phyloP scores from a whole-genome alignment of 306 rosid genomes.

The Lablab purpureus region DNA sequence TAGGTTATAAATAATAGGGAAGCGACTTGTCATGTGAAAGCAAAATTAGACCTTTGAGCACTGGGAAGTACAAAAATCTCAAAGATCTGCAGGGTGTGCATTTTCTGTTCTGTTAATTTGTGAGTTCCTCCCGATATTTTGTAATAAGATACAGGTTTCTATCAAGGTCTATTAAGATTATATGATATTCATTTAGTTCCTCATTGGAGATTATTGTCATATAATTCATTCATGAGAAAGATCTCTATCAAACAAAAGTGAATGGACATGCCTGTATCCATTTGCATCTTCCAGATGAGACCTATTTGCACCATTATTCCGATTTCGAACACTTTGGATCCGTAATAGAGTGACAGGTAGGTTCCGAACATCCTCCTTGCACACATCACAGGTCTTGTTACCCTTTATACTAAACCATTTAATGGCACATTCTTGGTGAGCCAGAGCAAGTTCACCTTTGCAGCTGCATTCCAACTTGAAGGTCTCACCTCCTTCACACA shows the following conservation, averaged over 20 bases:
- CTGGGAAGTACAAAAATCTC: not conserved
- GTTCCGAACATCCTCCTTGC: constrained; percentile 90
- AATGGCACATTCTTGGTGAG: constrained; percentile 94
- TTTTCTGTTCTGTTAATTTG: not conserved
- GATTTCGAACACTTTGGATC: constrained; percentile 75
- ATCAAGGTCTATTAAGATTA: constrained; percentile 17
- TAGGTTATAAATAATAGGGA: not conserved
- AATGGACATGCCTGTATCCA: constrained; percentile 71
- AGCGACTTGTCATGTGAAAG: not conserved
- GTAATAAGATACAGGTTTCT: not conserved
- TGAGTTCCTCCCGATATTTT: not conserved
- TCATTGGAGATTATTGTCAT: not conserved
- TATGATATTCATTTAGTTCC: constrained; percentile 20
- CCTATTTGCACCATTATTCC: constrained; percentile 59
- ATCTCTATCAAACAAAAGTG: constrained; percentile 19
- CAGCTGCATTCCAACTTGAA: constrained; percentile 99
- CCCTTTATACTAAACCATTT: constrained; percentile 99
- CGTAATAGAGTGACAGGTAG: constrained; percentile 89
- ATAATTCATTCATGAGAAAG: constrained; percentile 18
- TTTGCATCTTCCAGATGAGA: constrained; percentile 61
- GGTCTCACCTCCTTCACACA: constrained; percentile 98
- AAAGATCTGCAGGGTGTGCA: not conserved
- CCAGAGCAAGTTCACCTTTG: constrained; percentile 98
- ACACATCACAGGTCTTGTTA: constrained; percentile 89
- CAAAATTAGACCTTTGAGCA: not conserved